These are phyloP conservation scores for Vitis rupestris DNA, from an alignment of 164 flowering plant species.

Conservation along the genomic window DNA sequence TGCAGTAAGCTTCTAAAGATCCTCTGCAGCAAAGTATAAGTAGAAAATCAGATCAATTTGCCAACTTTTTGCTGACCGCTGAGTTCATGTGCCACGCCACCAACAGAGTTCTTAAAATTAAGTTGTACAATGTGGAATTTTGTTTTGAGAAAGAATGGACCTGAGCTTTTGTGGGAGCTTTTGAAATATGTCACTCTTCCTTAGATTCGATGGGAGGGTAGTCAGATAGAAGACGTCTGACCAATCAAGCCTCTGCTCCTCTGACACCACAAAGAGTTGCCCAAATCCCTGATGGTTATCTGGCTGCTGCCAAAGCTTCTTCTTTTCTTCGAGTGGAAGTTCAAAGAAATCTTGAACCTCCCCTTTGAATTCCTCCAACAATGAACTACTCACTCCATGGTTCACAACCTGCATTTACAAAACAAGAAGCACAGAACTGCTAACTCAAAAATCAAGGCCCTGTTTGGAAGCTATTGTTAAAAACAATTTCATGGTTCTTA, in stretches of 20 bases:
- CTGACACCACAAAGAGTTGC: slow-evolving; percentile 35
- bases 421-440: too few species aligned
- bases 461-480: too few species aligned
- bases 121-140: too few species aligned
- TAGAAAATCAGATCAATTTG: too few species aligned
- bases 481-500: too few species aligned
- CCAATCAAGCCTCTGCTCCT: slow-evolving; percentile 41
- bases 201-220: slow-evolving; percentile 24
- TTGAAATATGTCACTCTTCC: slow-evolving; percentile 25
- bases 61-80: too few species aligned
- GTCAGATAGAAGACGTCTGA: slow-evolving; percentile 31
- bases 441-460: too few species aligned
- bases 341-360: slow-evolving; percentile 26
- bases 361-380: slow-evolving; percentile 25
- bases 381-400: slow-evolving; percentile 30
- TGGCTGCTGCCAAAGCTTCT: slow-evolving; percentile 34
- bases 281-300: slow-evolving; percentile 40
- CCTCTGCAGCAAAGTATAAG: slow-evolving; percentile 13
- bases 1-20: slow-evolving; percentile 21
- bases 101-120: too few species aligned
- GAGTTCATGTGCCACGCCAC: too few species aligned
- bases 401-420: slow-evolving; percentile 20
- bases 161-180: slow-evolving; percentile 31
- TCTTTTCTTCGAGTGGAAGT: slow-evolving; percentile 34
- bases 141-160: not conserved